Conservation (phyloP, 2,329 filamentous ascomycete species). For the Colletotrichum sansevieriae region DNA sequence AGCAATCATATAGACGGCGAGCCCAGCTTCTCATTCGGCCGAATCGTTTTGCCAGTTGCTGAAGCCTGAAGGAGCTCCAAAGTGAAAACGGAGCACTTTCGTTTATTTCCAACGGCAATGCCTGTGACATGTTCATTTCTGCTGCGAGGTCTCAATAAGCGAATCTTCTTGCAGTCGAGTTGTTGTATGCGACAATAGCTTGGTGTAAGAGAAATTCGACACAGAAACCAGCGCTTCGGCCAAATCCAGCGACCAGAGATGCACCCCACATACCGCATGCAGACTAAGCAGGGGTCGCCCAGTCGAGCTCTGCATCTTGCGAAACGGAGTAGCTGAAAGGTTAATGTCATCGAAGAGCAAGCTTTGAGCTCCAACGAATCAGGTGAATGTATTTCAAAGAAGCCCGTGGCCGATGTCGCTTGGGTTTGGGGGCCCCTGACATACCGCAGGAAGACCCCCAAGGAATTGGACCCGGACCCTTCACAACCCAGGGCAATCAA, state of each 20-base stretch:
- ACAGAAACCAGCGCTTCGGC: slow-evolving; percentile 34
- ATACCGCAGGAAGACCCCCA: slow-evolving; percentile 27
- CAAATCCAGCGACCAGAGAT: slow-evolving; percentile 34
- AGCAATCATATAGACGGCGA: no score
- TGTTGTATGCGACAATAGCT: slow-evolving; percentile 30
- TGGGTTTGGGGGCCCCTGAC: slow-evolving; percentile 35
- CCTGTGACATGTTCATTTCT: not conserved
- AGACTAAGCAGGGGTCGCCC: slow-evolving; percentile 36
- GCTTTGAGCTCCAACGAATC: slow-evolving; percentile 42
- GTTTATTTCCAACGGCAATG: slow-evolving; percentile 11
- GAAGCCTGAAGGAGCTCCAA: no score
- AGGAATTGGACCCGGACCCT: slow-evolving; percentile 40
- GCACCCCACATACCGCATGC: slow-evolving; percentile 41
- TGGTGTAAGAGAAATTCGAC: slow-evolving; percentile 40
- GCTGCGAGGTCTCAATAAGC: not conserved
- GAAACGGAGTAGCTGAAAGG: slow-evolving; percentile 41
- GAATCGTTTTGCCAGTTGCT: not conserved
- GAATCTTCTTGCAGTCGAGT: slow-evolving; percentile 5
- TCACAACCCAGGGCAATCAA: slow-evolving; percentile 29
- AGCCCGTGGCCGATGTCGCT: slow-evolving; percentile 43
- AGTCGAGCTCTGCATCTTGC: slow-evolving; percentile 31
- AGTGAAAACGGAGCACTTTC: not conserved
- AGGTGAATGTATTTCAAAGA: slow-evolving; percentile 42
- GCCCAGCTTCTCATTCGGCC: not conserved
- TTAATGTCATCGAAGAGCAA: slow-evolving; percentile 42